Evolutionary conservation across 2,329 filamentous ascomycete genomes (phyloP).

Genomic region (Acrocalymma vagum): DNA sequence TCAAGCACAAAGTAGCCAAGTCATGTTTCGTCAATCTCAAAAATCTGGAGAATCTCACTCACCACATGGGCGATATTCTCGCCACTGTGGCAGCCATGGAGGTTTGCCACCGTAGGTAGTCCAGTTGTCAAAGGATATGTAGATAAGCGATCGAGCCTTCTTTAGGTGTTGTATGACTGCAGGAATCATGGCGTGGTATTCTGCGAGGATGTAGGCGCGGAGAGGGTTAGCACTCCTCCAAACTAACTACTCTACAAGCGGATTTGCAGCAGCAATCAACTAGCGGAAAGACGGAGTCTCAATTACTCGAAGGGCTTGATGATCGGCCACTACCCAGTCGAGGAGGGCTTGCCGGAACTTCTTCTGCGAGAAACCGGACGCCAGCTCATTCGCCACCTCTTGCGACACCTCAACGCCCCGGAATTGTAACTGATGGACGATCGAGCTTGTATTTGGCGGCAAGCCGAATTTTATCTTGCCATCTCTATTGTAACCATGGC

Average conservation of each 20-base stretch:
- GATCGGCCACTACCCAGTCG: too few species aligned
- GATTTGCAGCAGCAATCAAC: conserved; percentile 10
- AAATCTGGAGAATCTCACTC: conserved; percentile 7
- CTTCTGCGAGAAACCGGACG: too few species aligned
- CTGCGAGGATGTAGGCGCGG: conserved; percentile 7
- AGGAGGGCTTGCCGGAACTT: too few species aligned
- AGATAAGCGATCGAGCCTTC: conserved; percentile 9
- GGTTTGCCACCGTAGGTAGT: conserved; percentile 7
- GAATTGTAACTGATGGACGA: too few species aligned
- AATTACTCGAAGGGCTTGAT: conserved; percentile 5
- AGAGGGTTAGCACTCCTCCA: conserved; percentile 23
- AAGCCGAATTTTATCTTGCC: too few species aligned
- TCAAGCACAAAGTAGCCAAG: conserved; percentile 12
- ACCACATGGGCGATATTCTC: conserved; percentile 13
- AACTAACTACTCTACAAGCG: conserved; percentile 5
- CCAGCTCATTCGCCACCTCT: conserved; percentile 10
- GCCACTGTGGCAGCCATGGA: conserved; percentile 7
- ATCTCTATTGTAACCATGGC: too few species aligned
- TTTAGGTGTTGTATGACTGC: conserved; percentile 7
- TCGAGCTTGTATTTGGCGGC: too few species aligned
- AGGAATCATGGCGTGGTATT: conserved; percentile 11
- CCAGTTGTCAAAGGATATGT: conserved; percentile 16
- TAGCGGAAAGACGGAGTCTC: conserved; percentile 4
- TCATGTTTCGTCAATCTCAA: conserved; percentile 5
- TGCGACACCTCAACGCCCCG: conserved; percentile 9